Evolutionary conservation across 1,139 yeast species (phyloP), one percentile per base, ranked within the genome.

Genomic region (Kurtzmaniella natalensis): DNA sequence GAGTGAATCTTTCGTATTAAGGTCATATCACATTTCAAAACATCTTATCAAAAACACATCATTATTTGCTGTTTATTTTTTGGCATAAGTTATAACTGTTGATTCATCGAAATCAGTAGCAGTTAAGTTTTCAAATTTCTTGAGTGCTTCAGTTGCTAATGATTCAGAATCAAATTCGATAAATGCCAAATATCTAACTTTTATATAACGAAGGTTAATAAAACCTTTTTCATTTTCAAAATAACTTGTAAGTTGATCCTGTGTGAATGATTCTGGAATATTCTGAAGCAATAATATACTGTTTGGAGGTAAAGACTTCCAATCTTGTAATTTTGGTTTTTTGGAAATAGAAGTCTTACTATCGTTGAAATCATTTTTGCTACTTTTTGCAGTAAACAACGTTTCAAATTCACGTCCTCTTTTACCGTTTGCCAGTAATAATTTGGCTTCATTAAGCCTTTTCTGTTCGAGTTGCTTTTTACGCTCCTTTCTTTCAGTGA

Each of bases 171-270:
- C 78, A 52, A 80, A 92, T 48, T 92, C 96, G 9, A 92, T 72
- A 55, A 92, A 83, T 6, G 94, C 94, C 35, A 92, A 73, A 28
- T 74, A 72, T 32, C 87, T 70, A 2, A 79, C 76, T 3, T 72
- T 68, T 23, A 92, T 87, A 33, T 78, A 59, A 35, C 95, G 74
- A 1, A 81, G 66, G 40, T 78, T 84, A 18, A 73, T 59, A 41
- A 79, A 82, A 0, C 94, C 94, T 2, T 63, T 55, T 43, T 58
- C 76, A 10, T 57, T 46, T 4, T 60, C 65, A 47, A 83, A 86
- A 1, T 62, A 46, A 0, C 51, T 61, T 2, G 59, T 51, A 19
- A 85, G 56, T 6, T 56, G 58, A 0, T 62, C 69, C n/a, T 61
- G 54, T 1, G 70, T 57, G 3, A 66, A 53, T n/a, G 58, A 65